Conservation (phyloP, 768 basidiomycete species). For the Mrakia hoshinonis region DNA sequence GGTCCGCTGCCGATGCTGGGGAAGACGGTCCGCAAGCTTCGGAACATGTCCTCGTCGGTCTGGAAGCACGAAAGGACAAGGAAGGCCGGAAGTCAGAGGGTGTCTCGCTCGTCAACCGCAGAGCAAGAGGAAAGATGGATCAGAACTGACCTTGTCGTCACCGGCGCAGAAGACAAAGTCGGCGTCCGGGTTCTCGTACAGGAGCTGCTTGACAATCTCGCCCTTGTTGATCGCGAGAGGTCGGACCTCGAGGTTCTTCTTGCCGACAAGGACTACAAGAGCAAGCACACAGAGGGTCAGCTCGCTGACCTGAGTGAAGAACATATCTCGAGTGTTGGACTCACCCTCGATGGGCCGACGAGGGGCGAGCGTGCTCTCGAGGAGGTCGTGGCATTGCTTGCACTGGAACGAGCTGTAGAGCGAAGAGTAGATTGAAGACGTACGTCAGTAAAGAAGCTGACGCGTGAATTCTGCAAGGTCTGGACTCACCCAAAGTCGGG, state of each 20-base stretch:
- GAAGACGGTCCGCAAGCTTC: slow-evolving; percentile 61
- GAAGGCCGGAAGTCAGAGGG: not conserved
- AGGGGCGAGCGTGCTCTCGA: slow-evolving; percentile 87
- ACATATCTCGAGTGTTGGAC: slow-evolving; percentile 34
- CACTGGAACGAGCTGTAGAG: slow-evolving; percentile 73
- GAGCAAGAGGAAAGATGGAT: not conserved
- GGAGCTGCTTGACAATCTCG: slow-evolving; percentile 89
- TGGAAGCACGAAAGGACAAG: slow-evolving; percentile 33
- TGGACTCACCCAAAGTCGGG: slow-evolving; percentile 91
- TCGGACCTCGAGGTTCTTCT: slow-evolving; percentile 96
- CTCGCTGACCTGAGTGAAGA: not conserved
- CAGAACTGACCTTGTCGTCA: slow-evolving; percentile 71
- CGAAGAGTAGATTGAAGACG: too few species aligned
- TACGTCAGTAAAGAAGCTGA: not conserved
- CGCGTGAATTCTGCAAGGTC: too few species aligned
- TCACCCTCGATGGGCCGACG: slow-evolving; percentile 88
- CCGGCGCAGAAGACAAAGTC: slow-evolving; percentile 97
- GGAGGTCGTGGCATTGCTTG: slow-evolving; percentile 87
- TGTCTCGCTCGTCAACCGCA: too few species aligned
- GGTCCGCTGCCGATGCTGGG: slow-evolving; percentile 39
- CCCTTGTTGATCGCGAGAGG: slow-evolving; percentile 96
- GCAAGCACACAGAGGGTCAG: not conserved
- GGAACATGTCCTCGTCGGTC: slow-evolving; percentile 99
- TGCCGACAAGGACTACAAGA: slow-evolving; percentile 72
- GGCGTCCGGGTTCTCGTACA: slow-evolving; percentile 86